Base-by-base conservation (phyloP, 495 filamentous ascomycete genomes). In the Xylaria palmicola region DNA sequence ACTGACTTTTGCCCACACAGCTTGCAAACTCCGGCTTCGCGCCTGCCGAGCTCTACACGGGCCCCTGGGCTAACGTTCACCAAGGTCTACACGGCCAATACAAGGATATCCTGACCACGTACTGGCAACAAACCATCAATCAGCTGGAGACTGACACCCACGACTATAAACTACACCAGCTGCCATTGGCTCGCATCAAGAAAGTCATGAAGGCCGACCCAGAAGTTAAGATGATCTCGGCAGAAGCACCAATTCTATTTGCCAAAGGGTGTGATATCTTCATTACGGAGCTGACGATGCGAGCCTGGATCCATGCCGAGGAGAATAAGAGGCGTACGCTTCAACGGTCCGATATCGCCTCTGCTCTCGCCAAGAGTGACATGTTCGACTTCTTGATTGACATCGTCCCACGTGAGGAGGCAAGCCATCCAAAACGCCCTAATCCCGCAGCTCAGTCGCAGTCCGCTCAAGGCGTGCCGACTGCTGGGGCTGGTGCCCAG, bases 351-450 rank as follows among this genome's bases (percentile, higher is more conserved):
- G 94, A 98, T 70, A 98, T 98, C 72, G 94, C 94, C 51, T 92
- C 90, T 26, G 94, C 94, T 15, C 82, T 98, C 30, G 89, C 92
- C 58, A 98, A 98, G 77, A 96, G 91, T 36, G 94, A 98, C 75
- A 98, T 98, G 94, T 98, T 98, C 75, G 94, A 98, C 78, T 98
- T 98, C 77, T 81, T 98, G 55, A 98, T 98, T 73, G 94, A 98
- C 74, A 98, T 98, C 60, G 94, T 98, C 7, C 94, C 94, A 5
- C 86, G 94, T 37, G 94, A 98, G 72, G 94, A 98, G 69, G 92
- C 94, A 19, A 81, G 87, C 49, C 91, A 97, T 74, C 82, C 88
- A 36, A 96, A 96, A 79, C 83, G 91, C 52, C 62, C 71, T 39
- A 86, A 86, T 66, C 79, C 85, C 54, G 78, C 79, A 45, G 71